Base-by-base conservation (phyloP, 1,139 yeast species). In the Saccharomyces hybrid region DNA sequence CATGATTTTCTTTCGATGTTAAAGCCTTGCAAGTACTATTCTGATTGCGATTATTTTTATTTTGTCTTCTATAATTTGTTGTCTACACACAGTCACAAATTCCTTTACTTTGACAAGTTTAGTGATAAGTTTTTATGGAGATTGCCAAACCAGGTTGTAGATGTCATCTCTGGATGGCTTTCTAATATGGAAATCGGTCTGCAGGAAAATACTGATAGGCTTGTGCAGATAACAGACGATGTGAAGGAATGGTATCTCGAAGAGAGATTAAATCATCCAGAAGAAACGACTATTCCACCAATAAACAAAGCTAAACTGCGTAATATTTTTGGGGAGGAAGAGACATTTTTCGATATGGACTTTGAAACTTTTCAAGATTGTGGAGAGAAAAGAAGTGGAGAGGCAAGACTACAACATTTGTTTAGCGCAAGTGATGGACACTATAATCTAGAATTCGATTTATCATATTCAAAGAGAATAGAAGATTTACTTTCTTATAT, bases 1-100 rank as follows among this genome's bases (percentile, higher is more conserved):
- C 52, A 52, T 48, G 64, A 61, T 47, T 62, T 54, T 50, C 58
- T 52, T 7, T 50, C 46, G 42, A 53, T 60, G 56, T 57, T 62
- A 54, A 53, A 52, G 21, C 38, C 61, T 8, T 53, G 58, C 28
- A 42, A 53, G 2, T 29, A 49, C 9, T 58, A 58, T 4, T 42
- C 52, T 9, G 54, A 57, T 24, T 54, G 50, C 24, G 52, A 48
- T 26, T 47, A 55, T 7, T 48, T 58, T 11, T 59, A 55, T 50
- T 58, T 47, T 38, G 59, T 59, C 32, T 52, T 61, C n/a, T 59
- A 49, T 47, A 59, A 61, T 9, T 58, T 42, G 47, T 21, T 42
- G 47, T 21, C 21, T 42, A 42, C 2, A 19, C 47, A 42, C 47
- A 42, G 47, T 42, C 26, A 42, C 26, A 51, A 52, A 6, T 52